Evolutionary conservation across 192 early-diverging fungal genomes (phyloP).

Genomic region (Obelidium mucronatum): DNA sequence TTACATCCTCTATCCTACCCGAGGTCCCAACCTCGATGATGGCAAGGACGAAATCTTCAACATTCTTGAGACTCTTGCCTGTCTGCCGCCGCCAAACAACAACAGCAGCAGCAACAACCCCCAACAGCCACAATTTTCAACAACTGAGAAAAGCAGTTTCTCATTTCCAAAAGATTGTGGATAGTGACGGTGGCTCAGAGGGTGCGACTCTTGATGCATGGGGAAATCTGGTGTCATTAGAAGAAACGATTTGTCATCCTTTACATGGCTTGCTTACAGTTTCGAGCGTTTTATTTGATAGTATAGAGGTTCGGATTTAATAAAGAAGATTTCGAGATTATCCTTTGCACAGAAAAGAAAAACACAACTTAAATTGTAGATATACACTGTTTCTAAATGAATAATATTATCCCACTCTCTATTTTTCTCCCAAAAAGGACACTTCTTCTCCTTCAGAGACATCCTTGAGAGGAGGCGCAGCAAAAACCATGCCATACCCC

Average conservation of each 20-base stretch:
- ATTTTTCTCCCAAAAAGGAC: no score
- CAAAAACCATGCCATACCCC: conserved; percentile 2
- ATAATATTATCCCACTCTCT: no score
- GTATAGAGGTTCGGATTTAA: not conserved
- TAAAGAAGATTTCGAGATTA: no score
- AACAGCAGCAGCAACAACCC: not conserved
- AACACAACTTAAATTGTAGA: no score
- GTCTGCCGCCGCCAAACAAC: not conserved
- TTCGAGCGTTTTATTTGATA: not conserved
- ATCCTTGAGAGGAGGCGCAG: not conserved
- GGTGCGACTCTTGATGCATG: not conserved
- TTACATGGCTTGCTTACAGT: not conserved
- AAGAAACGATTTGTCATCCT: not conserved
- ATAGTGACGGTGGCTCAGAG: not conserved
- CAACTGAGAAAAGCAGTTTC: not conserved
- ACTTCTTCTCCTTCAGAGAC: not conserved
- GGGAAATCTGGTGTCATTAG: not conserved
- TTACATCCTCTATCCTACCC: no score
- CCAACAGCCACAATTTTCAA: not conserved
- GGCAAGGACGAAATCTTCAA: conserved; percentile 10
- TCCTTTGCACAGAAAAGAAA: no score
- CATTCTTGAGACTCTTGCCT: not conserved
- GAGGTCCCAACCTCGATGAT: no score
- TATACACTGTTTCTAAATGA: no score
- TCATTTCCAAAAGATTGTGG: not conserved